phyloP scores from a whole-genome alignment of 352 stramenopile species.

The Globisporangium heterothallicum region DNA sequence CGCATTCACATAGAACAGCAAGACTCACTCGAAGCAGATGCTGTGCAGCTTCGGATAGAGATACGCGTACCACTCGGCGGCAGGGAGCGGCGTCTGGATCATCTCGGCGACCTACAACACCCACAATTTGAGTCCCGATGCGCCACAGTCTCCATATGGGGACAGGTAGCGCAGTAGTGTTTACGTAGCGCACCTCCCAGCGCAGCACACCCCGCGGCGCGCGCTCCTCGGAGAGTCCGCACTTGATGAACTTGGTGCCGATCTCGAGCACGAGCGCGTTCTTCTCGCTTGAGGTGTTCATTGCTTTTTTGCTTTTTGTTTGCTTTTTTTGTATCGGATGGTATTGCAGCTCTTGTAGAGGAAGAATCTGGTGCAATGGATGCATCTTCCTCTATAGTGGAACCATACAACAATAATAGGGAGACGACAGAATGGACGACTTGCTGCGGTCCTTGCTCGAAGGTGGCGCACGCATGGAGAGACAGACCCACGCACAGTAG shows the following conservation, averaged over 20 bases:
- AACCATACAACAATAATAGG: background rate
- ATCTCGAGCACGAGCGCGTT: constrained; percentile 77
- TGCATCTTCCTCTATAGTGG: background rate
- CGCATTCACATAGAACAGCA: background rate
- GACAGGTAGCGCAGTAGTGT: too few relatives aligned
- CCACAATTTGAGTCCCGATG: too few relatives aligned
- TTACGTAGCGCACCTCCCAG: constrained; percentile 77
- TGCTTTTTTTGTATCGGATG: too few relatives aligned
- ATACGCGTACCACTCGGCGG: constrained; percentile 38
- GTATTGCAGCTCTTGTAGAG: constrained; percentile 6
- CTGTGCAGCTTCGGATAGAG: constrained; percentile 51
- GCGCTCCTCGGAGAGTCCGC: constrained; percentile 70
- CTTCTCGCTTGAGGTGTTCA: constrained; percentile 34
- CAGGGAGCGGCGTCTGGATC: constrained; percentile 27
- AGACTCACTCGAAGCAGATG: constrained; percentile 65
- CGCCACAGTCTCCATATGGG: too few relatives aligned
- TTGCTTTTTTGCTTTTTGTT: too few relatives aligned
- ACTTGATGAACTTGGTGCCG: constrained; percentile 58
- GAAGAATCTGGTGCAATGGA: constrained; percentile 1
- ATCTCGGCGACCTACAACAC: constrained; percentile 45
- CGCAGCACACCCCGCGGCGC: constrained; percentile 54
- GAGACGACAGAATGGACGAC: constrained; percentile 9
- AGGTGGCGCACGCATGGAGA: too few relatives aligned
- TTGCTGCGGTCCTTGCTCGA: constrained; percentile 10
- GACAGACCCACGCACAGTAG: too few relatives aligned